Conservation (phyloP, 1,139 yeast genomes). For the Kurtzmaniella quercitrusa region DNA sequence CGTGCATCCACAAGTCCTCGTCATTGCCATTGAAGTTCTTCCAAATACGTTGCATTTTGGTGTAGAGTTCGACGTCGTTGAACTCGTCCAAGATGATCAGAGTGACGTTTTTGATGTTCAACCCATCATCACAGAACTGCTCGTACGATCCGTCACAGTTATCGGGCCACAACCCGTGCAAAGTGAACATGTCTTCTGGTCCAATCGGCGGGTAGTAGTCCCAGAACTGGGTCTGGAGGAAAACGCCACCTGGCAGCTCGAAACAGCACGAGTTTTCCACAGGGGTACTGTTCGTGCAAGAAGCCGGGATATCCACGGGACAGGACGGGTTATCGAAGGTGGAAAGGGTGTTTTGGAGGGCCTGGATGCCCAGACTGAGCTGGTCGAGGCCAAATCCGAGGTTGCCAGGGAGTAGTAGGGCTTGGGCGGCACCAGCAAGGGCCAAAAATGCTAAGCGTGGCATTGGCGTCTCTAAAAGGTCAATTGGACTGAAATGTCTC, state of each 20-base stretch:
- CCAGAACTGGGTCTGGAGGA: conserved; percentile 92
- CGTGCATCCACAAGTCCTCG: conserved; percentile 83
- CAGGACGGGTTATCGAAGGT: conserved; percentile 28
- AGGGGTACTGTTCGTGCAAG: conserved; percentile 47
- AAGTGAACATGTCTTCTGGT: conserved; percentile 70
- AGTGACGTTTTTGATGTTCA: conserved; percentile 51
- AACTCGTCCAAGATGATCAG: conserved; percentile 46
- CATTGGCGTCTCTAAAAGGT: neutral
- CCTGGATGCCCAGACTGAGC: neutral
- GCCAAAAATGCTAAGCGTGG: neutral
- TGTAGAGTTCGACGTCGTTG: conserved; percentile 47
- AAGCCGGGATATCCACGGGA: conserved; percentile 61
- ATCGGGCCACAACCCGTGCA: conserved; percentile 51
- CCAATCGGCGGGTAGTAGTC: conserved; percentile 84
- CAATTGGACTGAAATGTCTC: neutral
- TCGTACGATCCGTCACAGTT: conserved; percentile 41
- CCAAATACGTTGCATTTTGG: conserved; percentile 64
- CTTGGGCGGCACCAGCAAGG: neutral
- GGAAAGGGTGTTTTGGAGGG: neutral
- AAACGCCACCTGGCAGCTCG: conserved; percentile 83
- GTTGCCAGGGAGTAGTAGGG: neutral
- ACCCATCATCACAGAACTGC: conserved; percentile 63
- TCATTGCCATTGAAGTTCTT: conserved; percentile 74
- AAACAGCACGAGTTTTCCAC: conserved; percentile 67
- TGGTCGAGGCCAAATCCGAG: neutral